Percentiles rank a stretch among this genome's conserved stretches.
phyloP scores from a whole-genome alignment of 2,329 filamentous ascomycete species.

The Penicillium glabrum region DNA sequence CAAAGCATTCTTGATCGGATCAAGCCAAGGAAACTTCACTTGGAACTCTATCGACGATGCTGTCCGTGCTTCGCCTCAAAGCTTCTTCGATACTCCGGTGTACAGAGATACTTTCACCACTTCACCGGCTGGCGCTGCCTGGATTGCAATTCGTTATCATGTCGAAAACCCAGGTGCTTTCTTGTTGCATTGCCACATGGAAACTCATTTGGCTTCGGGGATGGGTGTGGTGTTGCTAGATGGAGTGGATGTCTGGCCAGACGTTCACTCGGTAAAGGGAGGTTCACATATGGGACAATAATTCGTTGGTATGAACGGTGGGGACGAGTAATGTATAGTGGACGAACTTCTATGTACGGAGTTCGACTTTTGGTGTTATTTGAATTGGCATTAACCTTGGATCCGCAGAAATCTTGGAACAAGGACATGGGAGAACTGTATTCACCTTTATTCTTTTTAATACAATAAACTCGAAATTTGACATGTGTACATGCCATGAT shows the following conservation, averaged over 20 bases:
- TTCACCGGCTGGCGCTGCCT: conserved; percentile 34
- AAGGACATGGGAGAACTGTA: neutral
- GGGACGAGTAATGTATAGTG: neutral
- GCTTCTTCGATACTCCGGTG: conserved; percentile 57
- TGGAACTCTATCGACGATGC: conserved; percentile 57
- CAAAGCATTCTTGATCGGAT: conserved; percentile 59
- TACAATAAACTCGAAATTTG: neutral
- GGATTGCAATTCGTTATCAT: conserved; percentile 50
- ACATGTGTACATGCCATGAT: too few species aligned
- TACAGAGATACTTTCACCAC: conserved; percentile 53
- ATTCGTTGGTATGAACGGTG: neutral
- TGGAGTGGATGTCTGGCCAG: conserved; percentile 47
- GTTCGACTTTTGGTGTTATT: neutral
- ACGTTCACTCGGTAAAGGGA: neutral
- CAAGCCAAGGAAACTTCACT: conserved; percentile 50
- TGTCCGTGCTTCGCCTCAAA: conserved; percentile 43
- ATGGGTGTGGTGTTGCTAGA: conserved; percentile 52
- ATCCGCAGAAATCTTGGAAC: neutral
- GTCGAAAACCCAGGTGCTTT: conserved; percentile 50
- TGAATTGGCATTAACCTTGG: neutral
- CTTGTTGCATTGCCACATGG: conserved; percentile 53
- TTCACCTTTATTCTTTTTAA: neutral
- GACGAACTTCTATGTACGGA: neutral
- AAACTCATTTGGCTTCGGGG: conserved; percentile 49
- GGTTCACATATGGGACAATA: neutral